Evolutionary conservation across 768 basidiomycete genomes (phyloP), one percentile per base, ranked within the genome.

Genomic region (Gloeophyllum trabeum): DNA sequence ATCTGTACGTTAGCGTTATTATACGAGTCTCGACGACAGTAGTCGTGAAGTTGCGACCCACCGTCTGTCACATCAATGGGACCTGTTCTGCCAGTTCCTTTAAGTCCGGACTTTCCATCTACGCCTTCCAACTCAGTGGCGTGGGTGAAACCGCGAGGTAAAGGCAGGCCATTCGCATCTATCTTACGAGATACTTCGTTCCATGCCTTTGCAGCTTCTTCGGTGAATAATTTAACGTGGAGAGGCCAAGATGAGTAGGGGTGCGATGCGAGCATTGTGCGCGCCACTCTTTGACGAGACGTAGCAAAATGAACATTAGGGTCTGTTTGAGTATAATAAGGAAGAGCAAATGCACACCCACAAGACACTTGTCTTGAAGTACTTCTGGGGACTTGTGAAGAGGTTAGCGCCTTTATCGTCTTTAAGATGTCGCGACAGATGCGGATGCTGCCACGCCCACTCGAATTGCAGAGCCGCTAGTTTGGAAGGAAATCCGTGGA

Each of bases 401-500:
- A 73, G 71, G 10, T 71, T 45, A 2, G 61, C 54, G 4, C 70
- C 71, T 24, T 59, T 44, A 12, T 52, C 50, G 42, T 69, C 67
- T 23, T 73, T 69, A 14, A 85, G 61, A 59, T 82, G 79, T n/a
- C 82, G 63, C 1, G 81, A 79, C 20, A 71, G 58, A 47, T 80
- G 66, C 6, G 82, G 81, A 56, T 88, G 79, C 55, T 88, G 85
- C 86, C 86, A 90, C 22, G 80, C 78, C 83, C 82, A 88, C 61
- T 87, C 84, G 51, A 88, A 88, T 58, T 86, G 75, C 19, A 77
- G 60, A 7, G 88, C 86, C 2, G 82, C 72, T 56, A 86, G 58
- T 55, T 75, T 77, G 43, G 81, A 84, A 1, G 86, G 84, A 51
- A 91, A 89, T 4, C 87, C 88, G 54, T 85, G 71, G 1, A 89